phyloP scores from a whole-genome alignment of 2,329 filamentous ascomycete genomes.

The Penicillium sp. region DNA sequence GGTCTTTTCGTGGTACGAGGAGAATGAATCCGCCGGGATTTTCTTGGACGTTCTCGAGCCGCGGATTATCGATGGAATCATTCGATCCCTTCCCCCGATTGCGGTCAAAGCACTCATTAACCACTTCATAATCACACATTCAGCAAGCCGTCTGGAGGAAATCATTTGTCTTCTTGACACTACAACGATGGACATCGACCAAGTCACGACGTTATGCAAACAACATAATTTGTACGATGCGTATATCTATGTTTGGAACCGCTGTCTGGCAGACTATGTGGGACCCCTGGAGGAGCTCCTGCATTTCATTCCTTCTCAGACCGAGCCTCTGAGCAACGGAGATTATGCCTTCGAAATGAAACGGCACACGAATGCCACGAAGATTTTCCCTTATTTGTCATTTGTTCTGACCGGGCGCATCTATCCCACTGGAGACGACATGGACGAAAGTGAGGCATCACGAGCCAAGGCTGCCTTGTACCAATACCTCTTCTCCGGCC shows the following conservation, averaged over 20 bases:
- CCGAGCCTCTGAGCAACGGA: constrained; percentile 27
- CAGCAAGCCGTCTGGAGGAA: constrained; percentile 77
- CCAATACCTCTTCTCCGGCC: constrained; percentile 86
- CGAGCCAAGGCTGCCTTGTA: constrained; percentile 85
- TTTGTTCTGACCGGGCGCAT: constrained; percentile 82
- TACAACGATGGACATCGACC: constrained; percentile 84
- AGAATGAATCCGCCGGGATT: constrained; percentile 62
- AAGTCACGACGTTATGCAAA: constrained; percentile 84
- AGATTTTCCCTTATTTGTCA: constrained; percentile 91
- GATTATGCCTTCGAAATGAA: constrained; percentile 52
- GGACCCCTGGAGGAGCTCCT: constrained; percentile 83
- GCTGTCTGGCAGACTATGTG: constrained; percentile 80
- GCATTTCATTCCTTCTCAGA: constrained; percentile 32
- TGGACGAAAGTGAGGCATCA: constrained; percentile 65
- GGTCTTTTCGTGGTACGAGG: constrained; percentile 84
- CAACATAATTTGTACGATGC: constrained; percentile 90
- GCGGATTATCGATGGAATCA: constrained; percentile 72
- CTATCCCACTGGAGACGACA: constrained; percentile 77
- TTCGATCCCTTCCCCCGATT: constrained; percentile 69
- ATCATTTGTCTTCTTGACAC: constrained; percentile 92
- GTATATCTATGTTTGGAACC: constrained; percentile 94
- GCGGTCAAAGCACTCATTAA: constrained; percentile 81
- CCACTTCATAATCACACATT: constrained; percentile 70
- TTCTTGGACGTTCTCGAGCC: constrained; percentile 87
- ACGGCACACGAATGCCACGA: constrained; percentile 63